Conservation (phyloP, 1,139 yeast genomes). For the Debaryomycetaceae sp. region DNA sequence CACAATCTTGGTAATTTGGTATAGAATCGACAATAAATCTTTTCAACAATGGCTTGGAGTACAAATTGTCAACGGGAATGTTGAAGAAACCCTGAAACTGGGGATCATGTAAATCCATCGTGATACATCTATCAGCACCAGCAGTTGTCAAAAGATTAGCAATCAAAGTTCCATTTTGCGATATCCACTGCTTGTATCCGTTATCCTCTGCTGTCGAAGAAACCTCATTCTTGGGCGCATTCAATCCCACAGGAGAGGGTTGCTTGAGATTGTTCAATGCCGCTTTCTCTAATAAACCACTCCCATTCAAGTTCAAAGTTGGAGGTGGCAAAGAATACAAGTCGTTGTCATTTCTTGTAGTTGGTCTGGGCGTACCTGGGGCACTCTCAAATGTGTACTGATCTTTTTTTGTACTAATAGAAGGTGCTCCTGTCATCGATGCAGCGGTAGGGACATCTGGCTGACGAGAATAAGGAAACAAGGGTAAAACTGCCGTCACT, state of each 20-base stretch:
- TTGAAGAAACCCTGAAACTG: conserved; percentile 94
- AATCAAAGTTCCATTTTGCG: conserved; percentile 90
- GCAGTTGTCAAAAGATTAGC: conserved; percentile 88
- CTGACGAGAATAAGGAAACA: conserved; percentile 94
- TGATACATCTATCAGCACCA: conserved; percentile 94
- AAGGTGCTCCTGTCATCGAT: conserved; percentile 49
- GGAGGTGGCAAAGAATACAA: conserved; percentile 11
- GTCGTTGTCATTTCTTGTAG: conserved; percentile 18
- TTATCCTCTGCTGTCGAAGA: conserved; percentile 43
- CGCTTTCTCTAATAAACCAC: conserved; percentile 12
- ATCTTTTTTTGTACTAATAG: conserved; percentile 37
- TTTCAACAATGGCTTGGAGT: conserved; percentile 79
- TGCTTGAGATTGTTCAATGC: conserved; percentile 12
- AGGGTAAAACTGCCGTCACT: conserved; percentile 92
- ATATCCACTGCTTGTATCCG: conserved; percentile 92
- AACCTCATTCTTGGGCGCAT: conserved; percentile 30
- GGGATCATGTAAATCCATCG: conserved; percentile 97
- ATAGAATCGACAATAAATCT: conserved; percentile 73
- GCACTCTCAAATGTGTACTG: conserved; percentile 58
- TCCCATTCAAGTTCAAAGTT: conserved; percentile 9
- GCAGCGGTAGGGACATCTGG: conserved; percentile 93
- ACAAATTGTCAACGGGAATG: conserved; percentile 87
- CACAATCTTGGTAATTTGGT: conserved; percentile 73
- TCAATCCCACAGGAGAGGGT: conserved; percentile 24
- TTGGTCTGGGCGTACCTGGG: conserved; percentile 57